Conservation (phyloP, 2,329 filamentous ascomycete genomes). For the Aureobasidium sp. region DNA sequence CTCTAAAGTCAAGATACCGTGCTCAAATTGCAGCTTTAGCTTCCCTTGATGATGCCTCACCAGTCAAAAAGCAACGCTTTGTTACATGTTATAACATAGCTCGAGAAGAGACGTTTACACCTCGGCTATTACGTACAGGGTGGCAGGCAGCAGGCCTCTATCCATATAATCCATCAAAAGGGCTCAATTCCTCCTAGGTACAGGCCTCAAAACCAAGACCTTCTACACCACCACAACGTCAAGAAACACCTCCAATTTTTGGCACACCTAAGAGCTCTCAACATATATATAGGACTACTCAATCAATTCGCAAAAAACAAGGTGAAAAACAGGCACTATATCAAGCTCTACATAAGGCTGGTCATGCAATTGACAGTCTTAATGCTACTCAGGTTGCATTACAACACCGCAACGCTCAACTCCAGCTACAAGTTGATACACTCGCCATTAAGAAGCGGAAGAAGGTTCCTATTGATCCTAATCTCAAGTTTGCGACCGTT, state of each 20-base stretch:
- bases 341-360: background rate
- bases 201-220: background rate
- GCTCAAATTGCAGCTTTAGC: background rate
- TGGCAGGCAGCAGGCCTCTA: background rate
- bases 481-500: background rate
- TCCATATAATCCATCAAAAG: background rate
- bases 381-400: background rate
- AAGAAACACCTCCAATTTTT: background rate
- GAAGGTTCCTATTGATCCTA: background rate
- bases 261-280: background rate
- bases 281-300: background rate
- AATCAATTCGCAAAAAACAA: background rate
- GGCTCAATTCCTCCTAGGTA: background rate
- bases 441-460: background rate
- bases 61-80: background rate
- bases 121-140: background rate
- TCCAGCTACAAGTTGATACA: background rate
- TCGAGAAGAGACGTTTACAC: background rate
- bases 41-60: background rate
- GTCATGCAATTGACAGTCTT: background rate
- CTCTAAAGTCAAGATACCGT: background rate
- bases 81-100: background rate
- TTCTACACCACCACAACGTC: background rate
- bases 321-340: background rate
- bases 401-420: background rate